Evolutionary conservation across 2,329 filamentous ascomycete genomes (phyloP), one percentile per base, ranked within the genome.

Genomic region (Periconia sp.): DNA sequence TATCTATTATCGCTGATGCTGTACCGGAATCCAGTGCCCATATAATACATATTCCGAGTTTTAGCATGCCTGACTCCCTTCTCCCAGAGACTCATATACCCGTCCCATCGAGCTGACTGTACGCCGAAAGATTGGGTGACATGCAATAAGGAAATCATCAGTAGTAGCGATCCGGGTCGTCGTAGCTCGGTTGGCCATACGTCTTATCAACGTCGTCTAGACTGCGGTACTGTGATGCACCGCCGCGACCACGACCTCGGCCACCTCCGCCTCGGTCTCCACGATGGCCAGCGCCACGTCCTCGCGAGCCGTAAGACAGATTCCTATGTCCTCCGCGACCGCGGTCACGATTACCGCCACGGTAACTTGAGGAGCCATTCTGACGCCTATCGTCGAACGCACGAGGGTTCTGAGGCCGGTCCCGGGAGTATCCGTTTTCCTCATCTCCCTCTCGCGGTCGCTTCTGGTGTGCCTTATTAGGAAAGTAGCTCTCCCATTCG

Each of bases 401-500:
- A 23, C 50, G 46, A 28, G 45, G 50, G 19, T 59, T 62, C 12
- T 67, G 52, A 39, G 37, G 50, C 40, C 54, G 65, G 43, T 56
- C 57, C 24, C 26, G 31, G 12, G 63, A 44, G 21, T 59, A 48
- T 13, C 65, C 79, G 28, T 77, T 76, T 16, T 79, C 81, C 53
- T 85, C 50, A 1, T 58, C 57, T 16, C 61, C 57, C 8, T 54
- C 33, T 28, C 39, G 55, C 24, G 81, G 46, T 18, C 56, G 54
- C 43, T 57, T 62, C 16, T 60, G 58, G 23, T 59, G 33, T 57
- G 85, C 85, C 61, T 80, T 86, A 59, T 81, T 85, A 22, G 79
- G 76, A 52, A 83, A 83, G 13, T 81, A 72, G 57, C 78, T 81
- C 56, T 88, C 83, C 60, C 83, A 84, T 49, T 83, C 80, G 50